These are phyloP conservation scores for Cymbopogon citratus DNA, from an alignment of 176 grass and related monocot genomes.

Conservation along the genomic window DNA sequence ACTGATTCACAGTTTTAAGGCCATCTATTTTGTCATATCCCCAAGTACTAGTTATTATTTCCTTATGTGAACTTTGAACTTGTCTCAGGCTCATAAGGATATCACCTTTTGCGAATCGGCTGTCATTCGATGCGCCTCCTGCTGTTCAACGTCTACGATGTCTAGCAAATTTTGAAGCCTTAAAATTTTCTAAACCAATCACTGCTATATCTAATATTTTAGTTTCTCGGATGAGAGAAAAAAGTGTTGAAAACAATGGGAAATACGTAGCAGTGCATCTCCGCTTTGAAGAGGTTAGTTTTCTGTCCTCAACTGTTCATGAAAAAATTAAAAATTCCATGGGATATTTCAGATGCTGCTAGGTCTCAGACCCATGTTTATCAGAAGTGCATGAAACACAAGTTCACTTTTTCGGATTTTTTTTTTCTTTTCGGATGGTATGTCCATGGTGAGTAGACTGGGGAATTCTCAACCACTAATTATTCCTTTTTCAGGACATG, in stretches of 20 bases:
- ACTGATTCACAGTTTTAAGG: conserved; percentile 1
- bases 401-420: conserved; percentile 1
- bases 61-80: not conserved
- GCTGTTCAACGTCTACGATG: conserved; percentile 86
- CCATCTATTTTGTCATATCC: not conserved
- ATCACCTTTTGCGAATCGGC: conserved; percentile 90
- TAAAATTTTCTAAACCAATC: conserved; percentile 88
- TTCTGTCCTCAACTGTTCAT: conserved; percentile 10
- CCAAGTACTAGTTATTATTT: not conserved
- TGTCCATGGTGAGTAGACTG: not conserved
- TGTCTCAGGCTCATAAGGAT: conserved; percentile 77
- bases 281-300: conserved; percentile 94
- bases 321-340: not conserved
- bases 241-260: conserved; percentile 54
- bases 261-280: conserved; percentile 96
- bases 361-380: not conserved
- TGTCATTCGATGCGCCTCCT: conserved; percentile 85
- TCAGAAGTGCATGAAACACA: not conserved
- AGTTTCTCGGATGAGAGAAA: conserved; percentile 85
- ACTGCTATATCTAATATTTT: conserved; percentile 64
- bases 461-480: not conserved
- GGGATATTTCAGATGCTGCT: not conserved
- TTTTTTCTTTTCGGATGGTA: conserved; percentile 4
- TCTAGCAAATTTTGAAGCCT: conserved; percentile 93
- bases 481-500: conserved; percentile 81